Evolutionary conservation across 345 rosid genomes (phyloP).

Genomic region (Arabidopsis arenosa): DNA sequence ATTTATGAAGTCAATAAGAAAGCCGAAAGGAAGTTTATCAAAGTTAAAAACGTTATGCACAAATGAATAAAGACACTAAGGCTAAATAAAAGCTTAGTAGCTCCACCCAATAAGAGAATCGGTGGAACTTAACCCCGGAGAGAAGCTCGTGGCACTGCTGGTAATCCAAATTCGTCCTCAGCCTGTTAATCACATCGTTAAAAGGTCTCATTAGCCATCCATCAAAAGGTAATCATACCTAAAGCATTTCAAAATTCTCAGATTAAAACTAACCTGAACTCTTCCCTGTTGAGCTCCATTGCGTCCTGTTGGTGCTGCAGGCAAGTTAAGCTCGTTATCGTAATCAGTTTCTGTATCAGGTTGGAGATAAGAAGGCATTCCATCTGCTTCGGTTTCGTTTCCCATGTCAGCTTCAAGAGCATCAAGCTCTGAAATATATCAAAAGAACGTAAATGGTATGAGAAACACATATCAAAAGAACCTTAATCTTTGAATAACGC

Average conservation of each 20-base stretch:
- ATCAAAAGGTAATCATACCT: neutral
- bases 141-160: slow-evolving; percentile 87
- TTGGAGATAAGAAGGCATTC: slow-evolving; percentile 92
- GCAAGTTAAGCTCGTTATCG: slow-evolving; percentile 77
- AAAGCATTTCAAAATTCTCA: neutral
- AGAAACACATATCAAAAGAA: neutral
- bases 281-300: slow-evolving; percentile 61
- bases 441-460: neutral
- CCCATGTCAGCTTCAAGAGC: slow-evolving; percentile 98
- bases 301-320: slow-evolving; percentile 75
- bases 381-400: slow-evolving; percentile 76
- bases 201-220: slow-evolving; percentile 18
- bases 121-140: slow-evolving; percentile 59
- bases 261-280: slow-evolving; percentile 56
- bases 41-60: slow-evolving; percentile 32
- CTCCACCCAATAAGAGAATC: slow-evolving; percentile 8
- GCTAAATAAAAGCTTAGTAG: slow-evolving; percentile 25
- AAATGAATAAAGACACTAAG: slow-evolving; percentile 19
- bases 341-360: slow-evolving; percentile 80
- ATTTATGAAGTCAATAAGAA: neutral
- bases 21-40: neutral
- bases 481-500: neutral
- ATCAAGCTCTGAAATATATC: slow-evolving; percentile 76
- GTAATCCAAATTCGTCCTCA: slow-evolving; percentile 85
- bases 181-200: slow-evolving; percentile 57